Percentiles rank a stretch among this genome's conserved stretches.
Conservation (phyloP, 129 eudicot genomes). For the Erigeron canadensis region DNA sequence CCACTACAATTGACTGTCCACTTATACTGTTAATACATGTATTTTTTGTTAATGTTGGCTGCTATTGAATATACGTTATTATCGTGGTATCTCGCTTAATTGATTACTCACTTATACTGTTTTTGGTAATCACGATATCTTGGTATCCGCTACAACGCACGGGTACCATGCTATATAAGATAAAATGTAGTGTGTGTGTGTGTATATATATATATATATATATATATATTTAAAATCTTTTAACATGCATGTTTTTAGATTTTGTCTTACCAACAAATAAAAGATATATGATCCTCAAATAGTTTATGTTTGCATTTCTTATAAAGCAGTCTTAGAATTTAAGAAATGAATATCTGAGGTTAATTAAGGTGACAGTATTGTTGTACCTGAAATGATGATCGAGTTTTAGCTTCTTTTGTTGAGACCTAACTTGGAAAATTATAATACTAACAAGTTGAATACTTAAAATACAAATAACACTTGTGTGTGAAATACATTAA, state of each 20-base stretch:
- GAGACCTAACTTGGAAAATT: conserved; percentile 23
- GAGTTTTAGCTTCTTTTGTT: conserved; percentile 36
- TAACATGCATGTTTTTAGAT: background rate
- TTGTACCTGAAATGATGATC: conserved; percentile 28
- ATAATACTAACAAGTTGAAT: conserved; percentile 22
- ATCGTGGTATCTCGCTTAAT: no score
- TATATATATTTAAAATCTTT: no score
- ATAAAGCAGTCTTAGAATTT: conserved; percentile 2
- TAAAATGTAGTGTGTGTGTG: no score
- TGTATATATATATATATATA: no score
- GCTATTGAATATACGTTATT: no score
- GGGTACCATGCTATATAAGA: no score
- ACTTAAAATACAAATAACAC: conserved; percentile 16
- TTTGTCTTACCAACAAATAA: background rate
- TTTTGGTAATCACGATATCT: no score
- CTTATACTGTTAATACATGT: no score
- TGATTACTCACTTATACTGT: no score
- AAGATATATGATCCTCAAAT: background rate
- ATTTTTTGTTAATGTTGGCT: no score
- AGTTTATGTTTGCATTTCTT: background rate
- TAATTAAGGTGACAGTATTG: conserved; percentile 14
- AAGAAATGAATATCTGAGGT: conserved; percentile 26
- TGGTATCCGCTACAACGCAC: no score
- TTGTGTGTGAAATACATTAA: conserved; percentile 19
- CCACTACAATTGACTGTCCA: no score